These are phyloP conservation scores for Eucalyptus albens DNA, from an alignment of 345 rosid species.

Conservation along the genomic window DNA sequence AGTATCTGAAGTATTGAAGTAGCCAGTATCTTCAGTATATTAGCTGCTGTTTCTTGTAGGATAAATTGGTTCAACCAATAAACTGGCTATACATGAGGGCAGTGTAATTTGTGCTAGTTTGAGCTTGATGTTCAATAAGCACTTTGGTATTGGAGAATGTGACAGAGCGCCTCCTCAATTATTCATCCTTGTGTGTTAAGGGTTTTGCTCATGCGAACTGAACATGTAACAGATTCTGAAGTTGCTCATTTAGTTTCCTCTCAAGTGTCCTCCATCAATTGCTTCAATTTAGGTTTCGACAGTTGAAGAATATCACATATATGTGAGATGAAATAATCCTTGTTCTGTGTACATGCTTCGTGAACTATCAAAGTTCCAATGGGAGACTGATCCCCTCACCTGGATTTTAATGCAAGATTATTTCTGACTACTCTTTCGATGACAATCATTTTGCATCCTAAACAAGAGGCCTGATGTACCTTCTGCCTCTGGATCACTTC, in stretches of 20 bases:
- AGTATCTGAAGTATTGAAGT: background rate
- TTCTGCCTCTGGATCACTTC: background rate
- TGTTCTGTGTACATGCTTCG: background rate
- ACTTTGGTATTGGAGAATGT: background rate
- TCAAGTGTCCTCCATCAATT: background rate
- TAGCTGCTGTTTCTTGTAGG: background rate
- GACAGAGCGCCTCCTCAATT: background rate
- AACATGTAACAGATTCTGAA: background rate
- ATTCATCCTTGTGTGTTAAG: background rate
- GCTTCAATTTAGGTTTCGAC: background rate
- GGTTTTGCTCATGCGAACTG: background rate
- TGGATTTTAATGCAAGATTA: background rate
- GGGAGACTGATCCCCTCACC: background rate
- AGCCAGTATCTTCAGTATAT: background rate
- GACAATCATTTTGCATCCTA: background rate
- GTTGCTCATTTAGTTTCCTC: background rate
- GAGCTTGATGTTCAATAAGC: background rate
- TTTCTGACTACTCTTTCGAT: background rate
- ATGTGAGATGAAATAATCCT: background rate
- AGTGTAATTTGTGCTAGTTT: background rate
- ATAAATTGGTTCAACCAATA: background rate
- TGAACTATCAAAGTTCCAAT: background rate
- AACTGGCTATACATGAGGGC: background rate
- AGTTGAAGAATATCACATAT: background rate
- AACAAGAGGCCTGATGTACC: background rate